Evolutionary conservation across 2,329 filamentous ascomycete genomes (phyloP).

Genomic region (Leptographium galeiforme): DNA sequence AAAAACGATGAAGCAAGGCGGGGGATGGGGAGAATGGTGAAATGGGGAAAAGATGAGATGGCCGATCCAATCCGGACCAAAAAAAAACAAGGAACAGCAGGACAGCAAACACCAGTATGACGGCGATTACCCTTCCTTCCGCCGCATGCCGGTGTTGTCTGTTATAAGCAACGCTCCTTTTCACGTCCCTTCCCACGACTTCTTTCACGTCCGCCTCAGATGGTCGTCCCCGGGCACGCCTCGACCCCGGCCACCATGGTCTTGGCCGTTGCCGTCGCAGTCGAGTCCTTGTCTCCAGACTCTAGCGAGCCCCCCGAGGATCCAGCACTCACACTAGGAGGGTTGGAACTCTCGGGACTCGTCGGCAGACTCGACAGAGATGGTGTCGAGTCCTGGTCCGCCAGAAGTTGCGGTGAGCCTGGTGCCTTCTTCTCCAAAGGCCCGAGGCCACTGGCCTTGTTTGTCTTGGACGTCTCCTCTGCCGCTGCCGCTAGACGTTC

Average conservation of each 20-base stretch:
- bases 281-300: neutral
- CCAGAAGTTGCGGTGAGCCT: slow-evolving; percentile 25
- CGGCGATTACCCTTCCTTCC: no score
- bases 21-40: no score
- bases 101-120: no score
- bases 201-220: neutral
- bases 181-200: no score
- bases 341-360: slow-evolving; percentile 52
- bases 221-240: neutral
- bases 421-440: slow-evolving; percentile 9
- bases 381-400: slow-evolving; percentile 45
- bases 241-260: neutral
- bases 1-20: no score
- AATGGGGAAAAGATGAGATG: no score
- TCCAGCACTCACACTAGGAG: slow-evolving; percentile 50
- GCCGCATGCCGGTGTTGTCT: neutral
- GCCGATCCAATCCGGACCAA: no score
- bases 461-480: slow-evolving; percentile 20
- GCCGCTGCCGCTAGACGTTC: slow-evolving; percentile 36
- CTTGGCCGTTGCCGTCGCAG: neutral
- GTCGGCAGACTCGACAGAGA: slow-evolving; percentile 55
- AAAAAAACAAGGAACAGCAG: neutral
- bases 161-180: no score
- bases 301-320: slow-evolving; percentile 23
- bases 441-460: neutral